These are phyloP conservation scores for Syzygium aqueum DNA, from an alignment of 345 rosid genomes.

Conservation along the genomic window DNA sequence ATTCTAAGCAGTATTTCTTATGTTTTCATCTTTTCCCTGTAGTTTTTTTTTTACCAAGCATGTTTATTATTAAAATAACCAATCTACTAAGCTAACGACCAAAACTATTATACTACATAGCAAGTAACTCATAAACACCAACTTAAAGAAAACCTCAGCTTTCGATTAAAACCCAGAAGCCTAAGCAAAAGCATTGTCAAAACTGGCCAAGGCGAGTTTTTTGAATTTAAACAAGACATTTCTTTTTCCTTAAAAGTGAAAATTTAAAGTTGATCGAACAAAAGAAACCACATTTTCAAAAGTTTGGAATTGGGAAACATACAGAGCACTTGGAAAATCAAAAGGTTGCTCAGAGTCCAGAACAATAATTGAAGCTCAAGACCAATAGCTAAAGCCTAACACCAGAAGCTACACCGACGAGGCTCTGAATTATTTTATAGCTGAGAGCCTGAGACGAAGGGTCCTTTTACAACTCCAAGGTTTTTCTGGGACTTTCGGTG, in stretches of 20 bases:
- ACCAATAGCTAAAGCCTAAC: background rate
- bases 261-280: background rate
- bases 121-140: background rate
- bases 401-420: background rate
- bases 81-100: background rate
- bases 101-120: background rate
- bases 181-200: background rate
- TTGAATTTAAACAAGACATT: background rate
- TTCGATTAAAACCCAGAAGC: background rate
- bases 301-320: background rate
- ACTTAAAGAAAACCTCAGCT: background rate
- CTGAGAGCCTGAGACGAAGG: background rate
- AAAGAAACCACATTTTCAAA: background rate
- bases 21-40: background rate
- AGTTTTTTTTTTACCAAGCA: background rate
- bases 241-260: background rate
- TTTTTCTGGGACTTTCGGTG: background rate
- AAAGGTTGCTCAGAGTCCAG: background rate
- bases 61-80: background rate
- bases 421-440: background rate
- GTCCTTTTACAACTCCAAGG: background rate
- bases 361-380: background rate
- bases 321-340: background rate
- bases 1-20: background rate
- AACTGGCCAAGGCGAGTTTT: background rate